Evolutionary conservation across 371 early-diverging fungal genomes (phyloP).

Genomic region (Apophysomyces elegans): DNA sequence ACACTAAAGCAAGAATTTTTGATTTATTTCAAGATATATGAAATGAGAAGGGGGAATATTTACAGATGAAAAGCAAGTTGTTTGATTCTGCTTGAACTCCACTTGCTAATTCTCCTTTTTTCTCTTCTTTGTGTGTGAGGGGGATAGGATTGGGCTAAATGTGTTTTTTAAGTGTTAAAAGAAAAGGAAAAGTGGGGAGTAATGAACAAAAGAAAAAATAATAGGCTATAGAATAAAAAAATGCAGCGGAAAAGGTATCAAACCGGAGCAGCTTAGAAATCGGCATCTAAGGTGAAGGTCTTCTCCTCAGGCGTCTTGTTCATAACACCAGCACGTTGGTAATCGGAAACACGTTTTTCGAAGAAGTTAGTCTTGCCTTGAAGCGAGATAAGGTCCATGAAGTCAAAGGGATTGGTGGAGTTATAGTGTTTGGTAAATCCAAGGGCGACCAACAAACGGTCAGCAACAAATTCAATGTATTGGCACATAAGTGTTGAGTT

Average conservation of each 20-base stretch:
- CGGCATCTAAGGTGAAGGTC: constrained; percentile 82
- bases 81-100: background rate
- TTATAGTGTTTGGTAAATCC: constrained; percentile 91
- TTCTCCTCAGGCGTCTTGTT: constrained; percentile 66
- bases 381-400: constrained; percentile 99
- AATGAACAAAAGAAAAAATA: constrained; percentile 13
- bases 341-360: constrained; percentile 99
- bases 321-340: constrained; percentile 99
- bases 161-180: background rate
- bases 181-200: background rate
- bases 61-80: constrained; percentile 6
- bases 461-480: constrained; percentile 99
- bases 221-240: background rate
- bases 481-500: constrained; percentile 95
- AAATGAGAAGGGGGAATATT: constrained; percentile 2
- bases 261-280: constrained; percentile 62
- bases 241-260: constrained; percentile 4
- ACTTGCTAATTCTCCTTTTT: constrained; percentile 1
- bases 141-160: background rate
- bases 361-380: constrained; percentile 99
- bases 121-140: background rate
- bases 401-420: constrained; percentile 98
- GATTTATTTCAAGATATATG: background rate
- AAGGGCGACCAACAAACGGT: constrained; percentile 93
- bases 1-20: background rate